These are phyloP conservation scores for Salix koriyanagi DNA, from an alignment of 345 rosid species.

Conservation along the genomic window DNA sequence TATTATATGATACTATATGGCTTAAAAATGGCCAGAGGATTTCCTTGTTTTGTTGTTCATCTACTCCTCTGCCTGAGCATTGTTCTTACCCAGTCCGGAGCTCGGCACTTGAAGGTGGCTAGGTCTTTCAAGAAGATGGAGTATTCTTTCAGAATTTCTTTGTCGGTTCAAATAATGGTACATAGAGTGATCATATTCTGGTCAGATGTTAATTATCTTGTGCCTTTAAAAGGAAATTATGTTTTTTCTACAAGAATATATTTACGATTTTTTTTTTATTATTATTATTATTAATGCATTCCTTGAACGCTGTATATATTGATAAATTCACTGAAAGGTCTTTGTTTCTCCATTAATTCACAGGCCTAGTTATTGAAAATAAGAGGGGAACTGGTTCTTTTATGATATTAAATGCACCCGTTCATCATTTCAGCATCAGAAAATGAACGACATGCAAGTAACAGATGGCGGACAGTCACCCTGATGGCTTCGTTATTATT, in stretches of 20 bases:
- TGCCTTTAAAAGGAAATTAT: background rate
- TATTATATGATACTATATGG: too few relatives aligned
- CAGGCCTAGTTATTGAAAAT: too few relatives aligned
- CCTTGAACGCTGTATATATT: too few relatives aligned
- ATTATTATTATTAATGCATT: too few relatives aligned
- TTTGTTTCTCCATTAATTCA: background rate
- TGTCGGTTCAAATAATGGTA: too few relatives aligned
- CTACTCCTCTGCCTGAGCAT: background rate
- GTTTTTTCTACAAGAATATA: background rate
- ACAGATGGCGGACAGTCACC: background rate
- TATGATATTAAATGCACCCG: background rate
- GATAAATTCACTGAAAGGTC: too few relatives aligned
- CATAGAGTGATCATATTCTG: too few relatives aligned
- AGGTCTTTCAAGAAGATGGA: too few relatives aligned
- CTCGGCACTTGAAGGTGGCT: background rate
- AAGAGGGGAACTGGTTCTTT: background rate
- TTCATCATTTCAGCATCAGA: background rate
- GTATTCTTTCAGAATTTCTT: too few relatives aligned
- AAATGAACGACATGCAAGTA: background rate
- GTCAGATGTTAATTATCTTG: too few relatives aligned
- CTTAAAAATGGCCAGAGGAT: constrained; percentile 1
- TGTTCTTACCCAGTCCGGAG: background rate
- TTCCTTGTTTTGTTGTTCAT: background rate
- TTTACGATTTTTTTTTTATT: background rate
- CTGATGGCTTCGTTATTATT: too few relatives aligned